Evolutionary conservation across 257 asterid genomes (phyloP).

Genomic region (Nicotiana obtusifolia): DNA sequence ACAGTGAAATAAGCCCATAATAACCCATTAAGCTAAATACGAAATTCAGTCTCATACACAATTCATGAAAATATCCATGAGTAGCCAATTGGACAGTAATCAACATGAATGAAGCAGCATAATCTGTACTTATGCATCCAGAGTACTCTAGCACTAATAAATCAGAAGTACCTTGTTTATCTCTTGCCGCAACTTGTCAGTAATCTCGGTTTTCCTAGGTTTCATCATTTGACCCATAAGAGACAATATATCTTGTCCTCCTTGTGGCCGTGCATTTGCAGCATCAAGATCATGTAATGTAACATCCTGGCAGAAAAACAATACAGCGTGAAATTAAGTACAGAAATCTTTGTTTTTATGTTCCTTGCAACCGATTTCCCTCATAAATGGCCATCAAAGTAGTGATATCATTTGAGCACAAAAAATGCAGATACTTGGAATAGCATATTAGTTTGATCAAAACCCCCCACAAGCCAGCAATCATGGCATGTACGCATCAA

Average conservation of each 20-base stretch:
- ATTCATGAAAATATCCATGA: not conserved
- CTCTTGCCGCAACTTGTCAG: conserved; percentile 89
- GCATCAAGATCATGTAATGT: conserved; percentile 93
- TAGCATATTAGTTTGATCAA: not conserved
- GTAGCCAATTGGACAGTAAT: not conserved
- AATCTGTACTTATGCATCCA: not conserved
- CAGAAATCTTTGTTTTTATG: not conserved
- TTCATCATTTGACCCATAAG: conserved; percentile 98
- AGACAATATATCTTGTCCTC: conserved; percentile 97
- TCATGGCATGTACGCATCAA: not conserved
- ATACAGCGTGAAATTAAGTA: not conserved
- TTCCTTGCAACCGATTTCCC: not conserved
- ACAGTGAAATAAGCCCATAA: conserved; percentile 10
- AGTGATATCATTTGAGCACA: not conserved
- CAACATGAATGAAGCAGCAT: not conserved
- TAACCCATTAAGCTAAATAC: conserved; percentile 2
- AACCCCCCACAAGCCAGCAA: not conserved
- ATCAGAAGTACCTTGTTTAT: conserved; percentile 63
- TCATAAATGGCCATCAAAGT: not conserved
- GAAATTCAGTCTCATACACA: not conserved
- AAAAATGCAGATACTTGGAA: not conserved
- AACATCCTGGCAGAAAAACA: conserved; percentile 51
- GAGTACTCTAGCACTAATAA: not conserved
- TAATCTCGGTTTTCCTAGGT: conserved; percentile 94
- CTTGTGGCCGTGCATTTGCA: conserved; percentile 98